Evolutionary conservation across 2,329 filamentous ascomycete genomes (phyloP).

Genomic region (Lecanicillium sp.): DNA sequence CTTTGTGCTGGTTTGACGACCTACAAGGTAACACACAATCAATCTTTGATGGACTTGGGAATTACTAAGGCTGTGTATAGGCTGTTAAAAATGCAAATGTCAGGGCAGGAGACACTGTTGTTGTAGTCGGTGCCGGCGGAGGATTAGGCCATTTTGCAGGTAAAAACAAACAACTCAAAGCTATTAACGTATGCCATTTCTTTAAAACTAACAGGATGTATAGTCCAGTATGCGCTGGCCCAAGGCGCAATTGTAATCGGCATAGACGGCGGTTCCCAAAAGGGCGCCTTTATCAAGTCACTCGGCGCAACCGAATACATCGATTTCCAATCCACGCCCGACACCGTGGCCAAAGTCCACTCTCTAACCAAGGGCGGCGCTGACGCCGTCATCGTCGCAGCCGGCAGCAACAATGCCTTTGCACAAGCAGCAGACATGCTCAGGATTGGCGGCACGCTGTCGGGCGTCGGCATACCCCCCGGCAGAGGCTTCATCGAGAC

Average conservation of each 20-base stretch:
- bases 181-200: background rate
- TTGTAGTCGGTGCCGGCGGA: slow-evolving; percentile 9
- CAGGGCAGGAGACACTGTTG: slow-evolving; percentile 10
- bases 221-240: slow-evolving; percentile 11
- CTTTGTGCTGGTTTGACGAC: slow-evolving; percentile 12
- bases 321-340: slow-evolving; percentile 10
- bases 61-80: too few species aligned
- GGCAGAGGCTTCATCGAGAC: slow-evolving; percentile 10
- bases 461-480: slow-evolving; percentile 12
- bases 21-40: slow-evolving; percentile 11
- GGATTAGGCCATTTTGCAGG: slow-evolving; percentile 12
- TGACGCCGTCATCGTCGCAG: slow-evolving; percentile 11
- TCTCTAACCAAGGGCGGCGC: slow-evolving; percentile 9
- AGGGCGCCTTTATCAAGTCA: slow-evolving; percentile 10
- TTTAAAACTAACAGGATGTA: background rate
- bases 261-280: slow-evolving; percentile 8
- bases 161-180: background rate
- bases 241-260: slow-evolving; percentile 11
- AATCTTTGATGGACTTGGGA: too few species aligned
- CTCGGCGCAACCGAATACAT: slow-evolving; percentile 8
- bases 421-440: slow-evolving; percentile 12
- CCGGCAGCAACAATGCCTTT: slow-evolving; percentile 10
- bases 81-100: slow-evolving; percentile 13
- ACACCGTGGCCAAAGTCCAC: slow-evolving; percentile 3
- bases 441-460: slow-evolving; percentile 10